Conservation (phyloP, 140 eudicot species). For the Flaveria floridana region DNA sequence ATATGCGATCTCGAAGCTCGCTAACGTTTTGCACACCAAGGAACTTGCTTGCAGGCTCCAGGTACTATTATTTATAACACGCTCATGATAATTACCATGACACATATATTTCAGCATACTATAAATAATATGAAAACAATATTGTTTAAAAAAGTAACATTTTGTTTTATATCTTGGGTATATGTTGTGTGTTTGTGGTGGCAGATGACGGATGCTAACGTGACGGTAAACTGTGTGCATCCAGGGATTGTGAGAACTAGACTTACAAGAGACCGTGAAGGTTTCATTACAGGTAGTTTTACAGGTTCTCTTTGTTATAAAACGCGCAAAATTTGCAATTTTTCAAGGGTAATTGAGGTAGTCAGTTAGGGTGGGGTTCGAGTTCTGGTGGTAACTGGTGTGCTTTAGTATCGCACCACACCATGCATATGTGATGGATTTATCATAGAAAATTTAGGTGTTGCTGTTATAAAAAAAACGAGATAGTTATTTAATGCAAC, state of each 20-base stretch:
- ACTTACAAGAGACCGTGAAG: conserved; percentile 96
- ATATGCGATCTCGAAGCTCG: conserved; percentile 93
- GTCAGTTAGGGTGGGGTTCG: no score
- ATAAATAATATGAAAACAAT: neutral
- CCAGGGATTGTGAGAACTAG: conserved; percentile 95
- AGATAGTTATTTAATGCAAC: neutral
- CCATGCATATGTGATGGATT: no score
- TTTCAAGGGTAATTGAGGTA: no score
- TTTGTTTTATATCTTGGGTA: conserved; percentile 19
- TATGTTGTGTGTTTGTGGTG: neutral
- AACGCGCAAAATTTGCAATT: no score
- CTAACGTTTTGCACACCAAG: conserved; percentile 93
- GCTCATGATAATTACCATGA: neutral
- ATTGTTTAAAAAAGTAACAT: neutral
- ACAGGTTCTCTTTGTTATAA: no score
- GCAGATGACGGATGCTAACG: conserved; percentile 72
- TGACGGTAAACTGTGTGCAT: conserved; percentile 86
- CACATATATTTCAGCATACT: conserved; percentile 19
- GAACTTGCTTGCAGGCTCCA: conserved; percentile 77
- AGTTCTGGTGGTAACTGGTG: no score
- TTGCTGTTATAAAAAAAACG: no score
- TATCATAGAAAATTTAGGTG: no score
- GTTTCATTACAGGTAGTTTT: conserved; percentile 66
- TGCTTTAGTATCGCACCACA: no score
- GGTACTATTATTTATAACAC: conserved; percentile 35